Conservation (phyloP, 169 alveolate species). For the Eimeria necatrix region DNA sequence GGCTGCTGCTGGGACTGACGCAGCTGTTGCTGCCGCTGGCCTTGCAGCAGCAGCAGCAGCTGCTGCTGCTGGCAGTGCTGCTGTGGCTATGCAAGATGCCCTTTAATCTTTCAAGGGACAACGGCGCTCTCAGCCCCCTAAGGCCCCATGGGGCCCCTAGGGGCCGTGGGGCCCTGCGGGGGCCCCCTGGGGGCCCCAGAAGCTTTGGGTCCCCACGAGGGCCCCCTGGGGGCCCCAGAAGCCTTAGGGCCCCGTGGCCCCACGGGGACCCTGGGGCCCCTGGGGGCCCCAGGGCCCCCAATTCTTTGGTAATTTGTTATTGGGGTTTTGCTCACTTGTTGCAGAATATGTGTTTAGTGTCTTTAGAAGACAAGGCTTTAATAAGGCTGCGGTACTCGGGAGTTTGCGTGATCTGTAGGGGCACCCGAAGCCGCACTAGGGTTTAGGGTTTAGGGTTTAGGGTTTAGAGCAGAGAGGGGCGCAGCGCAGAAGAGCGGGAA, state of each 20-base stretch:
- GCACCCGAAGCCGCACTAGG: slow-evolving; percentile 28
- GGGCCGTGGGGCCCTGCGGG: too few relatives aligned
- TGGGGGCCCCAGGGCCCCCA: too few relatives aligned
- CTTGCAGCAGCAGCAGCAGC: too few relatives aligned
- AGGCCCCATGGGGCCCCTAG: background rate
- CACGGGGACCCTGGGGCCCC: background rate
- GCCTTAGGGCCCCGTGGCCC: background rate
- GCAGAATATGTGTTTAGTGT: slow-evolving; percentile 53
- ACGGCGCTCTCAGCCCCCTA: background rate
- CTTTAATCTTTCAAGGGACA: too few relatives aligned
- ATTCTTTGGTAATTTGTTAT: too few relatives aligned
- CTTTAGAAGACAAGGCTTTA: slow-evolving; percentile 23
- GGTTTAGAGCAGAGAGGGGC: background rate
- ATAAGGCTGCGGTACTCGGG: slow-evolving; percentile 48
- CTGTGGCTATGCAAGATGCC: too few relatives aligned
- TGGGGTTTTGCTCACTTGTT: slow-evolving; percentile 26
- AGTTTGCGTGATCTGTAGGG: slow-evolving; percentile 41
- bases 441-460: background rate
- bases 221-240: slow-evolving; percentile 22
- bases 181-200: slow-evolving; percentile 7
- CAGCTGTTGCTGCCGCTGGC: too few relatives aligned
- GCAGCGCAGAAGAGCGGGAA: background rate
- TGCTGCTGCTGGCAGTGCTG: too few relatives aligned
- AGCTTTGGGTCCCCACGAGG: background rate
- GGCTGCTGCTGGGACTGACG: too few relatives aligned